Evolutionary conservation across 192 early-diverging fungal genomes (phyloP), one percentile per base, ranked within the genome.

Genomic region (Dissophora ornata): DNA sequence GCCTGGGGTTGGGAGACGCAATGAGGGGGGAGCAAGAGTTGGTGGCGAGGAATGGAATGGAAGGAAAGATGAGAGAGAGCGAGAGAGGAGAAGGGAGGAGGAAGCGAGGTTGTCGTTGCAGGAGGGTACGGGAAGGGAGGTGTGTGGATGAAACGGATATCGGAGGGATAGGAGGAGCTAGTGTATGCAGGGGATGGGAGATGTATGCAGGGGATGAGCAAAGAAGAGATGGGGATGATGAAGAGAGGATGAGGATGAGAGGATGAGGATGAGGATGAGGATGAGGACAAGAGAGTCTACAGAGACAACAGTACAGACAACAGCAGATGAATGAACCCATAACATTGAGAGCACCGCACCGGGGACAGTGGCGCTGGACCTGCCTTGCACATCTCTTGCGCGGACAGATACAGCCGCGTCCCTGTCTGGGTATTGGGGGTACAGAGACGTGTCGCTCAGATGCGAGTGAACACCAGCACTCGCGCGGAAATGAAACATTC

Each of bases 11-110:
- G n/a, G 13, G 6, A 50, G 48, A 28, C 48, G 36, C 36, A 38
- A 13, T 13, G 36, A 38, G 36, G 36, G 36, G 36, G 13, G 36
- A 38, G 36, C 7, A 13, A 38, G 36, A 38, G 36, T 38, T 9
- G 53, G 53, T 19, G 53, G 32, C 6, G 33, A 33, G 53, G 33
- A 55, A 21, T 11, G 32, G n/a, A n/a, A 55, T 55, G 33, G 53
- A n/a, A 55, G 16, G n/a, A 32, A n/a, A 30, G 28, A 15, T 54
- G 52, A 8, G 28, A 18, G 22, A 52, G 25, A 53, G 51, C 11
- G 51, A 10, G 19, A 29, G 51, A 9, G 12, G 4, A 30, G 36
- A 57, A 26, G 22, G 56, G 36, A 57, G 25, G 7, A 57, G 4
- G 56, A 28, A 50, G 12, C 22, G 26, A 50, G n/a, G n/a, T n/a